Evolutionary conservation across 345 rosid genomes (phyloP).

Genomic region (Cochlearia excelsa): DNA sequence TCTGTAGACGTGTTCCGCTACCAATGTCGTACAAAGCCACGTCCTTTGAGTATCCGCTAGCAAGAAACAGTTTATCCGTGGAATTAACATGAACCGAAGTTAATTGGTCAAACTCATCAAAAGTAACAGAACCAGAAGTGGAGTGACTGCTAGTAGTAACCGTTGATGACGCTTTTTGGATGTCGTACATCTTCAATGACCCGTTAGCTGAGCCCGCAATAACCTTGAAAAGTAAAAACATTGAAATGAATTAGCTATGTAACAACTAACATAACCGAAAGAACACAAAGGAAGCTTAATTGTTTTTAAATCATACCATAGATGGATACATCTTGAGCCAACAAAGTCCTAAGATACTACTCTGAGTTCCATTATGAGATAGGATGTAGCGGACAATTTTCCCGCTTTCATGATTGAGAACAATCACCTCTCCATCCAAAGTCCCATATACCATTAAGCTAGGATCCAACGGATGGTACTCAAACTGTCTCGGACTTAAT

Average conservation of each 20-base stretch:
- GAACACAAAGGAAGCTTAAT: neutral
- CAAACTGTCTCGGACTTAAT: conserved; percentile 92
- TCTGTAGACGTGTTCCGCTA: conserved; percentile 65
- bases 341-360: conserved; percentile 87
- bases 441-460: conserved; percentile 87
- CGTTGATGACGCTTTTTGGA: conserved; percentile 47
- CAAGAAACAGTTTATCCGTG: conserved; percentile 80
- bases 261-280: conserved; percentile 16
- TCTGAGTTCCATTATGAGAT: conserved; percentile 59
- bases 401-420: conserved; percentile 81
- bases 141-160: conserved; percentile 30
- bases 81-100: conserved; percentile 93
- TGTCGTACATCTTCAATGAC: conserved; percentile 70
- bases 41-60: conserved; percentile 88
- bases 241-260: neutral
- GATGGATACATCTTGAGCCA: conserved; percentile 88
- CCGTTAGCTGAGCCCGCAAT: conserved; percentile 97
- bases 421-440: conserved; percentile 88
- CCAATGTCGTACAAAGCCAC: conserved; percentile 80
- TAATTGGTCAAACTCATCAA: conserved; percentile 84
- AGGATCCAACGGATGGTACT: conserved; percentile 80
- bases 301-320: conserved; percentile 44
- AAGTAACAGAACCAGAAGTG: conserved; percentile 51
- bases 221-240: conserved; percentile 49
- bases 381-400: conserved; percentile 70